phyloP scores from a whole-genome alignment of 2,329 filamentous ascomycete species.

The Lasiodiplodia hormozganensis region DNA sequence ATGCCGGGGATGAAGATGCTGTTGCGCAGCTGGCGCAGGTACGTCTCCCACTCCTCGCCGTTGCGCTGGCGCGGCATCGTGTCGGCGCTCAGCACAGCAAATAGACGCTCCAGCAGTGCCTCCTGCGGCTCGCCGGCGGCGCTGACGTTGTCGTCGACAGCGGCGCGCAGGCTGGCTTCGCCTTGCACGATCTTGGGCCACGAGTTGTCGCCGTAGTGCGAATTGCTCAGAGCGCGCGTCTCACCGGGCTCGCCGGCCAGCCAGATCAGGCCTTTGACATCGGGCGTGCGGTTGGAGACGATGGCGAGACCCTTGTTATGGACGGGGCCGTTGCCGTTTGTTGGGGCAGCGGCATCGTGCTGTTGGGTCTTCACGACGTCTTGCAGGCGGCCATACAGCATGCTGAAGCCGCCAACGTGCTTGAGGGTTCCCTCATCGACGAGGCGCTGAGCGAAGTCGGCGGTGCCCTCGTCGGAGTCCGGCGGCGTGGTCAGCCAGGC shows the following conservation, averaged over 20 bases:
- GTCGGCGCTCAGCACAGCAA: conserved; percentile 61
- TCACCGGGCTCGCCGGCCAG: conserved; percentile 57
- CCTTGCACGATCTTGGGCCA: conserved; percentile 69
- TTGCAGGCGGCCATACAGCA: conserved; percentile 64
- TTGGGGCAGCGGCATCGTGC: not conserved
- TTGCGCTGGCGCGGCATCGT: conserved; percentile 60
- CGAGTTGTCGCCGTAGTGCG: conserved; percentile 62
- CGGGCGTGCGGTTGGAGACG: conserved; percentile 67
- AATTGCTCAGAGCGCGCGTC: conserved; percentile 68
- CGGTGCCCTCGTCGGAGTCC: conserved; percentile 49
- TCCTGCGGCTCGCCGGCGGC: conserved; percentile 52
- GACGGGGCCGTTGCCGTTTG: not conserved
- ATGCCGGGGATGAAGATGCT: conserved; percentile 68
- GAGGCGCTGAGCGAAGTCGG: conserved; percentile 61
- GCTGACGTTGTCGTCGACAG: conserved; percentile 54
- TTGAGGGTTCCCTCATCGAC: conserved; percentile 61
- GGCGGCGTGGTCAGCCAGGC: conserved; percentile 61
- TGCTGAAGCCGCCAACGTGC: conserved; percentile 68
- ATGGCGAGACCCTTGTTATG: conserved; percentile 57
- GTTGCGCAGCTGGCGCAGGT: conserved; percentile 62
- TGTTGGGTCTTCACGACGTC: conserved; percentile 42
- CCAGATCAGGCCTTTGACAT: conserved; percentile 58
- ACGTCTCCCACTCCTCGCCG: conserved; percentile 61
- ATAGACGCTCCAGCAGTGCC: conserved; percentile 58
- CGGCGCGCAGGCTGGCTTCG: conserved; percentile 59